Evolutionary conservation across 1,284 basidiomycete genomes (phyloP), one percentile per base, ranked within the genome.

Genomic region (Microbotryomycetes sp.): DNA sequence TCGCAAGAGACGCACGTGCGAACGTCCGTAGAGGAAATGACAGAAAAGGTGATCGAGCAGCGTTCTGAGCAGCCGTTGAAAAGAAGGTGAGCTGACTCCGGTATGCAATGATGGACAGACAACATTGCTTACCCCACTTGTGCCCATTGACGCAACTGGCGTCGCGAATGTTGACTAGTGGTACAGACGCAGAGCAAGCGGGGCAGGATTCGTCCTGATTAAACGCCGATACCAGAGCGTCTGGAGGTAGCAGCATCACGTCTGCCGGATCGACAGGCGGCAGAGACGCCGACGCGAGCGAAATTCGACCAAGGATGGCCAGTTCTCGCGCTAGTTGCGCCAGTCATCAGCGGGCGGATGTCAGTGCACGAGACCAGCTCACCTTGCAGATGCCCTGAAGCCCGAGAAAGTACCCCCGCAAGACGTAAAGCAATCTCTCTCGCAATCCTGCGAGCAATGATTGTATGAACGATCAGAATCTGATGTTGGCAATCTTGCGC

Each of bases 11-110:
- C 45, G 51, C 64, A 66, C 2, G 64, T 66, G 13, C 64, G 50
- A 11, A 63, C 61, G 4, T 49, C 27, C 18, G 62, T 58, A 26
- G 31, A 31, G 7, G 61, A 45, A 29, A 66, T 31, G n/a, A 66
- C 35, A 13, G 45, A 31, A 7, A 63, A 54, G 6, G 64, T 63
- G 46, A 66, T 41, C 23, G 64, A 66, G 57, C 64, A 66, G 24
- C 64, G 61, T 35, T 66, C 63, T 64, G 56, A 2, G 6, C 15
- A 5, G 6, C 3, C 46, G 18, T 11, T 23, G 31, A 2, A 4
- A 26, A 29, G 15, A 29, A 15, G 45, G 4, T n/a, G n/a, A n/a
- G n/a, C n/a, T n/a, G n/a, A n/a, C n/a, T n/a, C n/a, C n/a, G n/a
- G n/a, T 4, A n/a, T 13, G 18, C 21, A 21, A 18, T n/a, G 26